phyloP scores from a whole-genome alignment of 2,329 filamentous ascomycete genomes.

The Scedosporium apiospermum region DNA sequence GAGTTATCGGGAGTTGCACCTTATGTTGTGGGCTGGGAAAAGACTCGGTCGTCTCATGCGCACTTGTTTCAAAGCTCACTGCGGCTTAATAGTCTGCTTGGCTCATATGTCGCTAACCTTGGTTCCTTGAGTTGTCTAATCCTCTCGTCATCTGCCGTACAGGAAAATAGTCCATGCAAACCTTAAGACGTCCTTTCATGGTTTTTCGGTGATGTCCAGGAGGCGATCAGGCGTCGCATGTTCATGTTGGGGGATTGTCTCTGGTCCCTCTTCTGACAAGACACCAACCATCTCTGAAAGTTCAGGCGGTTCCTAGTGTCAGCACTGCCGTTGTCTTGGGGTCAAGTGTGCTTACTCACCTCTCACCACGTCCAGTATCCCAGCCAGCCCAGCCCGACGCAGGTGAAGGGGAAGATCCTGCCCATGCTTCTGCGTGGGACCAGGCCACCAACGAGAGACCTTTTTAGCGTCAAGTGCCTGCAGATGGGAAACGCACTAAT shows the following conservation, averaged over 20 bases:
- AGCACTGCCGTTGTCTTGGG: too few relatives aligned
- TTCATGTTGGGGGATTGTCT: not conserved
- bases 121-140: not conserved
- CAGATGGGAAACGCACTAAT: not conserved
- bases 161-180: not conserved
- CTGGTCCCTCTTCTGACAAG: too few relatives aligned
- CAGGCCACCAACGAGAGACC: not conserved
- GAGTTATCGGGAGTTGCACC: too few relatives aligned
- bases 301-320: too few relatives aligned
- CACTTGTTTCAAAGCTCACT: too few relatives aligned
- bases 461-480: conserved; percentile 3
- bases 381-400: too few relatives aligned
- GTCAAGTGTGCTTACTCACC: too few relatives aligned
- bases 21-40: too few relatives aligned
- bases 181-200: not conserved
- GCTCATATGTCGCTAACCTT: not conserved
- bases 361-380: too few relatives aligned
- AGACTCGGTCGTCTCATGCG: too few relatives aligned
- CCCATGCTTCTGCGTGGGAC: not conserved
- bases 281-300: too few relatives aligned
- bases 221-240: not conserved
- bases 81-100: not conserved
- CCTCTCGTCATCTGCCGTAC: not conserved
- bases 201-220: not conserved
- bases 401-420: not conserved